Evolutionary conservation across 768 basidiomycete species (phyloP), one percentile per base, ranked within the genome.

Genomic region (Lentinula aciculospora): DNA sequence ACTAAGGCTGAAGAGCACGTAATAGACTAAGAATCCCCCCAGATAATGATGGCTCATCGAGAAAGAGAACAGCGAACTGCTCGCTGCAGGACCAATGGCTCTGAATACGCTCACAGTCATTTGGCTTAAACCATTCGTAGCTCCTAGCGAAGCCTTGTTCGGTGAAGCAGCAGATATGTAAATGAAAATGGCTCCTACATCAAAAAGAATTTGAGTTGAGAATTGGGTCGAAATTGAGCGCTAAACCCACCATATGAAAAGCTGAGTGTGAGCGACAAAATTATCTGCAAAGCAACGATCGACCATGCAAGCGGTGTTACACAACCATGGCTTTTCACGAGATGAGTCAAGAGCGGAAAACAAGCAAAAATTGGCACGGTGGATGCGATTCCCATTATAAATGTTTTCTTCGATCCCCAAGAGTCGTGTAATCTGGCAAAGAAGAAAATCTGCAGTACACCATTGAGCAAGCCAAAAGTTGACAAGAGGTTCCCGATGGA

Each of bases 401-500:
- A 63, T 42, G 63, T 58, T 13, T 60, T 39, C 29, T 55, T 57
- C 12, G 57, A 37, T 1, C 62, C 66, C 44, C 59, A 61, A 13
- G 56, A 55, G 21, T 62, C 32, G 23, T 39, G 39, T 28, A 59
- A 21, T 25, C 62, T 65, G 23, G 67, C 63, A 39, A 61, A 54
- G 58, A 82, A 71, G 65, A 82, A 80, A 64, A 83, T 82, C 62
- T 83, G 82, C 63, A 82, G 66, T 56, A 81, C 17, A 34, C 78
- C 80, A 60, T 81, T 83, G 54, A 75, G 63, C 15, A 82, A 58
- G 8, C 86, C 85, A 59, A 72, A 78, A 4, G 67, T 58, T n/a
- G 79, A 76, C 59, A 85, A 76, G 56, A 84, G 80, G 28, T 73
- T 68, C 5, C 89, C 89, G 36, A 91, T 91, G 4, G 68, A 64